Evolutionary conservation across 2,329 filamentous ascomycete genomes (phyloP).

Genomic region (Cordyceps militaris): DNA sequence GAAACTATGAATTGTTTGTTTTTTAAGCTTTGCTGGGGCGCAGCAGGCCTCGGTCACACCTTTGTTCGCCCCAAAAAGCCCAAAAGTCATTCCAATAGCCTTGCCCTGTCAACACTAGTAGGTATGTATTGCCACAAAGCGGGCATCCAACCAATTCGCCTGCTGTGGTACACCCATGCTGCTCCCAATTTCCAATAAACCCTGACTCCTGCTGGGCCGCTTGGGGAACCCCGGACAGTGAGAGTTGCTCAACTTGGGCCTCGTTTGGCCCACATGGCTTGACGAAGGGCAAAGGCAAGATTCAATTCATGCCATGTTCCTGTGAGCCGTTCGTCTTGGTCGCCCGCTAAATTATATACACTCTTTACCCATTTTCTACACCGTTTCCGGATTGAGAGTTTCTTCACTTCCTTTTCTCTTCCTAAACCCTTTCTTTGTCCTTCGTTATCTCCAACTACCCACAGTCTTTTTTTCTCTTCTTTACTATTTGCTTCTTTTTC

Average conservation of each 20-base stretch:
- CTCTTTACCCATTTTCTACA: background rate
- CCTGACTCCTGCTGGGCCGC: background rate
- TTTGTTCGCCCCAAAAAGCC: too few species aligned
- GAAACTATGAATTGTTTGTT: too few species aligned
- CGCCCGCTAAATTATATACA: conserved; percentile 13
- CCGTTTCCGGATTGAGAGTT: background rate
- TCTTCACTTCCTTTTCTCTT: conserved; percentile 1
- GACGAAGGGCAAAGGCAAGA: background rate
- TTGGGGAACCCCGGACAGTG: conserved; percentile 5
- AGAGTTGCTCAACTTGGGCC: conserved; percentile 6
- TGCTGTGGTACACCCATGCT: background rate
- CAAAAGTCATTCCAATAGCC: too few species aligned
- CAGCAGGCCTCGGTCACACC: background rate
- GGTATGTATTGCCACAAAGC: too few species aligned
- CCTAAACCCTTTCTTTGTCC: background rate
- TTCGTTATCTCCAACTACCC: conserved; percentile 12
- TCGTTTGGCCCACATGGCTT: conserved; percentile 11
- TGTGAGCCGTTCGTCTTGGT: background rate
- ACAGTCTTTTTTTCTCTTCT: conserved; percentile 8
- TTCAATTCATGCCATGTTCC: background rate
- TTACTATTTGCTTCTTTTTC: conserved; percentile 10
- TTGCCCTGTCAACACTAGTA: too few species aligned
- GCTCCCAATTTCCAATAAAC: conserved; percentile 15
- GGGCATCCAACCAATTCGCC: too few species aligned
- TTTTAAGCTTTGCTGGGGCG: background rate